Conservation (phyloP, 495 filamentous ascomycete genomes). For the Xylaria grammica region DNA sequence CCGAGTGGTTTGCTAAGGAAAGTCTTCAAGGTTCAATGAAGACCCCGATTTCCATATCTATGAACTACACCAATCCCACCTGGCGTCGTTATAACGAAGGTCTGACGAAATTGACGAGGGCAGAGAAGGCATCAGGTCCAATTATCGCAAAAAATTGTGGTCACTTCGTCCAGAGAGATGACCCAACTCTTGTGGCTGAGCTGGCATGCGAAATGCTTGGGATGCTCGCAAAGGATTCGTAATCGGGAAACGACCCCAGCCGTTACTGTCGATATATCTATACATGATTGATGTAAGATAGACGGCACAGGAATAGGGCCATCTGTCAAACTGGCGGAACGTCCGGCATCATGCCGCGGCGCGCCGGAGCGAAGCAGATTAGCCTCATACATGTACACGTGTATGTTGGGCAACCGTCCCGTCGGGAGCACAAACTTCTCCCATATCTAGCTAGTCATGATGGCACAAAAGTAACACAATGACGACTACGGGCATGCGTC, state of each 20-base stretch:
- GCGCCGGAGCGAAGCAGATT: background rate
- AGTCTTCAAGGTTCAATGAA: constrained; percentile 43
- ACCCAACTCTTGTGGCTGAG: constrained; percentile 60
- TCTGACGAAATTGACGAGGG: constrained; percentile 51
- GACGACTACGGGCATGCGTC: background rate
- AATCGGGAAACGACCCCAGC: background rate
- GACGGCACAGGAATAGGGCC: constrained; percentile 1
- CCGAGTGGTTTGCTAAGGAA: constrained; percentile 61
- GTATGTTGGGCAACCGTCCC: background rate
- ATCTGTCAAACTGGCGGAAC: background rate
- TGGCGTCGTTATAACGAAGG: constrained; percentile 65
- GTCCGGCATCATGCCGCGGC: background rate
- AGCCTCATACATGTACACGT: background rate
- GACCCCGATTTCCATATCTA: constrained; percentile 49
- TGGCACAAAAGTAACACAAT: background rate
- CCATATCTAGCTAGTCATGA: background rate
- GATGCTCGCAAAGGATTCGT: constrained; percentile 5
- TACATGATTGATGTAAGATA: background rate
- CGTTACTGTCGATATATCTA: background rate
- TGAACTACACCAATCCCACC: constrained; percentile 57
- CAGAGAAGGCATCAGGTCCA: constrained; percentile 47
- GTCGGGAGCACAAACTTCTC: background rate
- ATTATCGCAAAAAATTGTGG: constrained; percentile 60
- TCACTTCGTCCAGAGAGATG: constrained; percentile 68
- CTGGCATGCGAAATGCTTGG: constrained; percentile 50